Evolutionary conservation across 768 basidiomycete species (phyloP).

Genomic region (Macrolepiota albuminosa): DNA sequence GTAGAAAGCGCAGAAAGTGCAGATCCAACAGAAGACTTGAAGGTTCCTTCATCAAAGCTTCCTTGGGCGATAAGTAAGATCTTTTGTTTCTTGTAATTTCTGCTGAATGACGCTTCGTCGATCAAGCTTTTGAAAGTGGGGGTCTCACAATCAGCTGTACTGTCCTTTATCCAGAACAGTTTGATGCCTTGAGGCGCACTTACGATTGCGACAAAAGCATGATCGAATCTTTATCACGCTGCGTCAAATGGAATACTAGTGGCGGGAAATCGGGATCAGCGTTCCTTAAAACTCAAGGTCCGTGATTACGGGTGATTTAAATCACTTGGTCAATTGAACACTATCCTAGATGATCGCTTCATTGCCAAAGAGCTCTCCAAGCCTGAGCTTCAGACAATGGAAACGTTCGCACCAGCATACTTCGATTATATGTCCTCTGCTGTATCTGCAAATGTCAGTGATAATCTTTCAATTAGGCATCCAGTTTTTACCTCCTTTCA

Average conservation of each 20-base stretch:
- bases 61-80: constrained; percentile 79
- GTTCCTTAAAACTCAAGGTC: constrained; percentile 93
- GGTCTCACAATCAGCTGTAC: constrained; percentile 90
- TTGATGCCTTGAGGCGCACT: constrained; percentile 86
- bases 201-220: constrained; percentile 95
- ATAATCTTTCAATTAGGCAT: constrained; percentile 1
- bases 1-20: constrained; percentile 61
- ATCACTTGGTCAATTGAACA: not conserved
- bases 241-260: constrained; percentile 92
- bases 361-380: constrained; percentile 95
- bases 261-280: constrained; percentile 98
- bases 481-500: constrained; percentile 25
- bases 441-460: constrained; percentile 72
- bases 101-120: not conserved
- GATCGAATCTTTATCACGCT: constrained; percentile 88
- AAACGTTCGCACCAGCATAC: constrained; percentile 95
- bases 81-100: constrained; percentile 1
- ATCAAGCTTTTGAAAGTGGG: constrained; percentile 84
- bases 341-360: constrained; percentile 83
- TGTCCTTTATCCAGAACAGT: constrained; percentile 94
- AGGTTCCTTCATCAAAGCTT: constrained; percentile 70
- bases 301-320: constrained; percentile 8
- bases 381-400: constrained; percentile 90
- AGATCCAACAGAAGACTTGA: constrained; percentile 74
- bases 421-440: constrained; percentile 99